phyloP scores from a whole-genome alignment of 163 green algal species.

The Scenedesmus sp. region DNA sequence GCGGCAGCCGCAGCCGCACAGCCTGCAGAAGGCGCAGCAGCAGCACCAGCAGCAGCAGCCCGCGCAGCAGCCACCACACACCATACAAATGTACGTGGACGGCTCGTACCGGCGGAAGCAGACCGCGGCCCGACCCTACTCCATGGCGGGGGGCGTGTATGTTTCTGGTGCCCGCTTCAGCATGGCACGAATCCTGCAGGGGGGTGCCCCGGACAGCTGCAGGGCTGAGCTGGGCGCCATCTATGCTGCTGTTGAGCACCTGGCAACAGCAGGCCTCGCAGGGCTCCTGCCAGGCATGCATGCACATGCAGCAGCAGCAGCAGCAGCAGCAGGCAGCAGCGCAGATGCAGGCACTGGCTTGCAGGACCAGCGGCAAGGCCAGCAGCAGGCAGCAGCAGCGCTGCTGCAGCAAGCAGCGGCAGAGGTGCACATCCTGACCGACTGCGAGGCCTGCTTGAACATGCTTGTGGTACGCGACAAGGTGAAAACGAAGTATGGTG shows the following conservation, averaged over 20 bases:
- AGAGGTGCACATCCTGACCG: conserved; percentile 40
- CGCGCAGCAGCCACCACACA: background rate
- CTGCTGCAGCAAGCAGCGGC: conserved; percentile 13
- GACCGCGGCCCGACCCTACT: background rate
- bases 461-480: background rate
- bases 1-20: background rate
- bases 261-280: conserved; percentile 28
- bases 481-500: conserved; percentile 15
- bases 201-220: conserved; percentile 27
- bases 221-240: conserved; percentile 31
- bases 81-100: conserved; percentile 19
- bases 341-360: too few species aligned
- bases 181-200: conserved; percentile 30
- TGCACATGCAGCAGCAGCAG: background rate
- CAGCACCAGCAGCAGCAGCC: conserved; percentile 3
- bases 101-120: background rate
- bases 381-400: background rate
- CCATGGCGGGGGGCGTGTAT: conserved; percentile 19
- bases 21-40: conserved; percentile 5
- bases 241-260: conserved; percentile 21
- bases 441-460: conserved; percentile 31
- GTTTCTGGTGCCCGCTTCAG: background rate
- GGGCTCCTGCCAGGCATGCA: background rate
- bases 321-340: background rate
- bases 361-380: background rate